Percentiles rank a stretch among this genome's conserved stretches.
Evolutionary conservation across 768 basidiomycete species (phyloP).

Genomic region (Mycena indigotica): DNA sequence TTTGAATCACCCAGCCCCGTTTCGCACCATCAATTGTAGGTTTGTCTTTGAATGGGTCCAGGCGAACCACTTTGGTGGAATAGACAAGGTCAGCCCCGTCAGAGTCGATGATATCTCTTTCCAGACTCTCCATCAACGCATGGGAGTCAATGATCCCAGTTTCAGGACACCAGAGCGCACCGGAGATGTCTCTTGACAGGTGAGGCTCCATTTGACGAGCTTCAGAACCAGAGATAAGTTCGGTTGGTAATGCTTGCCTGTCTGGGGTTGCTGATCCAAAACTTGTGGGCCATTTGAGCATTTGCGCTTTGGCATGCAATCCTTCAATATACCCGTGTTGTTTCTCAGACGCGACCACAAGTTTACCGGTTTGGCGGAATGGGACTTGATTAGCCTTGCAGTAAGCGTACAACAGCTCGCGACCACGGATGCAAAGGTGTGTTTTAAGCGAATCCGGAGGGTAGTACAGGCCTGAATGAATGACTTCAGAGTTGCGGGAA

Average conservation of each 20-base stretch:
- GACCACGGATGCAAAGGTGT: constrained; percentile 80
- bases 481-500: constrained; percentile 93
- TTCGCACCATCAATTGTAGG: constrained; percentile 37
- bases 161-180: constrained; percentile 79
- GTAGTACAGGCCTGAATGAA: constrained; percentile 92
- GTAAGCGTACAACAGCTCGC: constrained; percentile 78
- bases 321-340: constrained; percentile 72
- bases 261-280: constrained; percentile 31
- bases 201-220: constrained; percentile 81
- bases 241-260: constrained; percentile 55
- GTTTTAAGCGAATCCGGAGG: constrained; percentile 84
- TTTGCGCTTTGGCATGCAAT: constrained; percentile 64
- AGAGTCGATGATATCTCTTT: constrained; percentile 75
- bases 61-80: constrained; percentile 80
- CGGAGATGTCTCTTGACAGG: constrained; percentile 67
- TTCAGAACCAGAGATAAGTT: constrained; percentile 67
- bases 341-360: constrained; percentile 75
- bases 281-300: constrained; percentile 53
- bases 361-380: constrained; percentile 78
- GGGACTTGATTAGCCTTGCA: constrained; percentile 68
- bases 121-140: constrained; percentile 78
- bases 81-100: constrained; percentile 72
- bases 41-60: constrained; percentile 61
- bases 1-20: constrained; percentile 89
- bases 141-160: constrained; percentile 94